Conservation (phyloP, 306 rosid species). For the Malus fusca region DNA sequence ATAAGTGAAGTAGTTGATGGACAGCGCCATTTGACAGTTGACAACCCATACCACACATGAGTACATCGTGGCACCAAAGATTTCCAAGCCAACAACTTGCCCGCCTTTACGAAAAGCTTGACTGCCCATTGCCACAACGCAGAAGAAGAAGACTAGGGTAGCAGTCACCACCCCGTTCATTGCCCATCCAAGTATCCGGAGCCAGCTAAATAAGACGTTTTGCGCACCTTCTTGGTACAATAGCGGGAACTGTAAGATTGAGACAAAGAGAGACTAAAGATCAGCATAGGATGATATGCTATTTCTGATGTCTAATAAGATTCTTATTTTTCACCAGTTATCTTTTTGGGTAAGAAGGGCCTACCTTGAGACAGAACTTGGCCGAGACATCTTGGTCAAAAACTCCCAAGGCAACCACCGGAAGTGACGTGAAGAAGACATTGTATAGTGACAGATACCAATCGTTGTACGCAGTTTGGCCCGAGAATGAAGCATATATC, state of each 20-base stretch:
- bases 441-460: constrained; percentile 83
- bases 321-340: not conserved
- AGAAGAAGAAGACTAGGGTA: constrained; percentile 65
- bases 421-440: constrained; percentile 96
- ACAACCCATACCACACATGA: constrained; percentile 90
- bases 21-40: constrained; percentile 92
- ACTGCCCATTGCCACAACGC: constrained; percentile 45
- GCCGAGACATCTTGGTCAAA: constrained; percentile 90
- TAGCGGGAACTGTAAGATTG: constrained; percentile 65
- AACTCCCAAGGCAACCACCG: constrained; percentile 93
- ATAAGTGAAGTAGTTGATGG: constrained; percentile 75
- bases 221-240: constrained; percentile 94
- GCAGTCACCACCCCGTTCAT: constrained; percentile 59
- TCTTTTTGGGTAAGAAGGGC: not conserved
- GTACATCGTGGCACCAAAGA: constrained; percentile 77
- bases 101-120: constrained; percentile 88
- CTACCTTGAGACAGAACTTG: constrained; percentile 73
- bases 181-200: constrained; percentile 62
- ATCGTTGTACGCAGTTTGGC: constrained; percentile 76
- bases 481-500: constrained; percentile 80
- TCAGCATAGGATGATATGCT: not conserved
- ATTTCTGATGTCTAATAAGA: not conserved
- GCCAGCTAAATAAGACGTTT: constrained; percentile 85
- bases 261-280: not conserved
- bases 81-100: constrained; percentile 51